Percentiles rank a stretch among this genome's conserved stretches.
phyloP scores from a whole-genome alignment of 1,139 yeast genomes.

The Kurtzmaniella natalensis region DNA sequence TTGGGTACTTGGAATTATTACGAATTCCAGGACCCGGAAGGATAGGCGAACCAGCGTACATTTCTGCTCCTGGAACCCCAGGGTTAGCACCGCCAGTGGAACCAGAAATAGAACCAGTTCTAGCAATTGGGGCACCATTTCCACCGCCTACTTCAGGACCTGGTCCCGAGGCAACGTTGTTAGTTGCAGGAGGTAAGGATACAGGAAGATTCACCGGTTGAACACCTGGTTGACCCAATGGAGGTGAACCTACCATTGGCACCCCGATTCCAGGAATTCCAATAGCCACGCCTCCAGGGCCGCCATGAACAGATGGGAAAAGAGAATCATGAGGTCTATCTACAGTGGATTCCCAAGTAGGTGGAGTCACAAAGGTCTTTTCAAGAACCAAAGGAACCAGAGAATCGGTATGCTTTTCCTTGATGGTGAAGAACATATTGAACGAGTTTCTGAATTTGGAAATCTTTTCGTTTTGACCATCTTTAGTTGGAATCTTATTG shows the following conservation, averaged over 20 bases:
- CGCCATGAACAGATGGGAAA: constrained; percentile 31
- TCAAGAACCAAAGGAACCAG: constrained; percentile 34
- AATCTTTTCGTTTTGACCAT: constrained; percentile 31
- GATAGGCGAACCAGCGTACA: too few species aligned
- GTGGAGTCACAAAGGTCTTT: constrained; percentile 69
- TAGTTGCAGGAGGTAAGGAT: constrained; percentile 11
- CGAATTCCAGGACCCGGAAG: constrained; percentile 8
- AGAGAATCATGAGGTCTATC: constrained; percentile 49
- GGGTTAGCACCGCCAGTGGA: constrained; percentile 7
- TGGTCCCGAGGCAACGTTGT: constrained; percentile 13
- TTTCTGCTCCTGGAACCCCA: constrained; percentile 10
- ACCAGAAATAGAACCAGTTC: constrained; percentile 2
- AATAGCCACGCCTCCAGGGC: not conserved
- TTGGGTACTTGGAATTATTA: constrained; percentile 20
- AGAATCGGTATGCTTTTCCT: constrained; percentile 29
- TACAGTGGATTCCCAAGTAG: constrained; percentile 69
- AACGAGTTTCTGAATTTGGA: constrained; percentile 45
- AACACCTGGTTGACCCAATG: too few species aligned
- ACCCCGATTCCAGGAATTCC: not conserved
- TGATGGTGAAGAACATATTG: constrained; percentile 51
- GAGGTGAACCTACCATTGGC: constrained; percentile 6
- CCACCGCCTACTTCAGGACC: constrained; percentile 12
- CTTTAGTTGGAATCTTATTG: constrained; percentile 45
- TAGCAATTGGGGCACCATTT: constrained; percentile 10
- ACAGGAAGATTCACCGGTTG: too few species aligned